A percentile compares a stretch with the other conserved stretches of the same genome.
These are phyloP conservation scores for Bromus sterilis DNA, from an alignment of 176 grass and related monocot species.

Conservation along the genomic window DNA sequence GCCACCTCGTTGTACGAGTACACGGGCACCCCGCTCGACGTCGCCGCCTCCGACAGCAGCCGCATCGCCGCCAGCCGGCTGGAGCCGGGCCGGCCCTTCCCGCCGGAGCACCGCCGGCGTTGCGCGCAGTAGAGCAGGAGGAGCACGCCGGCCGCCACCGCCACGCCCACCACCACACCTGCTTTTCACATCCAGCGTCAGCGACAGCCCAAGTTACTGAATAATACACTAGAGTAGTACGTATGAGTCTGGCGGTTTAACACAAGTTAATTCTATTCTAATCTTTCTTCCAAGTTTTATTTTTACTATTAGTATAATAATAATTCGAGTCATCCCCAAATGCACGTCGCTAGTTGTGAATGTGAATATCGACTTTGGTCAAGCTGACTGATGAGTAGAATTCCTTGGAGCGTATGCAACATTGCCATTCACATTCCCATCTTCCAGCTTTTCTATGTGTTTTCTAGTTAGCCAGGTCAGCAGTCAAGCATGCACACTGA, in stretches of 20 bases:
- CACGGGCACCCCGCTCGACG: conserved; percentile 47
- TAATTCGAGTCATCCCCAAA: neutral
- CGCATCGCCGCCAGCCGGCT: conserved; percentile 21
- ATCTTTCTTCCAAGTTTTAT: no score
- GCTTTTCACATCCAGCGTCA: neutral
- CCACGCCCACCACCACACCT: conserved; percentile 26
- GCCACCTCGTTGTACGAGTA: conserved; percentile 71
- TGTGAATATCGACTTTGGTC: neutral
- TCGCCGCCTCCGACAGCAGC: conserved; percentile 46
- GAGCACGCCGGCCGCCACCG: neutral
- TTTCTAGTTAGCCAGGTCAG: neutral
- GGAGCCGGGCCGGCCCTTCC: neutral
- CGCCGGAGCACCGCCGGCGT: neutral
- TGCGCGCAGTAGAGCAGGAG: conserved; percentile 21
- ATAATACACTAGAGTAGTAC: neutral
- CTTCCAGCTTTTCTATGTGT: neutral
- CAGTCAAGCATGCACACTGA: neutral
- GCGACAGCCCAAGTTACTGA: neutral
- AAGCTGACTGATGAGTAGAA: neutral
- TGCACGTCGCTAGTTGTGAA: neutral
- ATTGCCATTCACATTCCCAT: neutral
- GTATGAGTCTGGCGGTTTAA: neutral
- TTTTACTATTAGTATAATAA: no score
- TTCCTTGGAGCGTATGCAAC: neutral
- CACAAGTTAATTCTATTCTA: neutral